Evolutionary conservation across 768 basidiomycete species (phyloP), one percentile per base, ranked within the genome.

Genomic region (Nidularia sp.): DNA sequence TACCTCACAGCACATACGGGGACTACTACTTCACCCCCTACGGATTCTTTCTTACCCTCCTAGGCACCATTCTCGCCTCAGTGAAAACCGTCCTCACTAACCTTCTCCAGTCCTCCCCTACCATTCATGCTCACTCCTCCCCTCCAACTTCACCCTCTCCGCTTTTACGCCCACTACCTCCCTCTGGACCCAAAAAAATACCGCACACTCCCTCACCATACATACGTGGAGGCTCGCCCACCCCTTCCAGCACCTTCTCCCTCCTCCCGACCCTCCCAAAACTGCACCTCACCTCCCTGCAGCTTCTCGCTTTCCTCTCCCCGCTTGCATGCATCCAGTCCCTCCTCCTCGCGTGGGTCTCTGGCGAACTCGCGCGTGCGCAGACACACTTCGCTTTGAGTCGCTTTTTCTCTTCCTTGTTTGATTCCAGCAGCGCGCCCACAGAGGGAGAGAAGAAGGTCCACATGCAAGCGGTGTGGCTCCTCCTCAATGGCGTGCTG

Each of bases 11-110:
- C 9, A 97, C 94, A 5, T 96, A 93, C 52, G 97, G 95, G 50
- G 95, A 98, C 63, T 98, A 97, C 70, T 88, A 92, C 61, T 97
- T 88, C 68, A 97, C 93, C 1, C 66, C 75, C 2, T 83, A 82
- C 66, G 97, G 97, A 4, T 81, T 98, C 53, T 58, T 90, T 62
- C 77, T 99, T 18, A 98, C 97, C 0, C 77, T 99, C 10, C 69
- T 94, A 13, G 97, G 97, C 43, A 93, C 96, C 0, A 65, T 96
- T 49, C 81, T 99, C 35, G 97, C 97, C 4, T 88, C 97, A 6
- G 71, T 97, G 50, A 98, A 98, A 68, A 97, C 96, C 0, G 87
- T 98, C 44, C 82, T 87, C 57, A 98, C 96, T 8, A 91, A 94
- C 65, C 70, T 89, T 55, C 83, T 88, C 1, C 89, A 57, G 13